phyloP scores from a whole-genome alignment of 495 filamentous ascomycete genomes.

The Aspergillus saccharolyticus region DNA sequence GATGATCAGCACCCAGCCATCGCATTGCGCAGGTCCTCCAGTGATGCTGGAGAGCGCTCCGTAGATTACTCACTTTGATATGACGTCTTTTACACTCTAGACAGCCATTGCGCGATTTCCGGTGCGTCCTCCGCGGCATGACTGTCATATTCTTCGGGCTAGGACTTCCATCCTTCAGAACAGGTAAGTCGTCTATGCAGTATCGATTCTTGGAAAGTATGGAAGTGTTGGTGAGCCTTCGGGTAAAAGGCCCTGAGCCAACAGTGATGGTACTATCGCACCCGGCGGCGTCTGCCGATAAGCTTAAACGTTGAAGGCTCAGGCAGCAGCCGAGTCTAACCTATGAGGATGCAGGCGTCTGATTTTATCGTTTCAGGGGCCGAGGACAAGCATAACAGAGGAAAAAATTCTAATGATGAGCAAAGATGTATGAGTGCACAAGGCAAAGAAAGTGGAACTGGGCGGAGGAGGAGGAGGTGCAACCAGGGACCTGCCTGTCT shows the following conservation, averaged over 20 bases:
- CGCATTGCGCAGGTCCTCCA: too few species aligned
- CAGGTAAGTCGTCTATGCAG: background rate
- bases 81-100: conserved; percentile 36
- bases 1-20: background rate
- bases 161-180: background rate
- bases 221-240: background rate
- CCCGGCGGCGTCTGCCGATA: background rate
- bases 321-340: background rate
- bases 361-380: background rate
- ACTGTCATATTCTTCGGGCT: background rate
- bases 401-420: background rate
- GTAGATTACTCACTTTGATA: conserved; percentile 30
- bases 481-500: background rate
- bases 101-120: conserved; percentile 36
- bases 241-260: background rate
- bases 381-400: background rate
- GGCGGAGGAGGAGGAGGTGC: too few species aligned
- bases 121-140: conserved; percentile 29
- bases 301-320: background rate
- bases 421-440: background rate
- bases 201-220: background rate
- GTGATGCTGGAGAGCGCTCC: too few species aligned
- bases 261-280: background rate
- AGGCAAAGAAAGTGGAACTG: too few species aligned
- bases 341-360: background rate